A percentile compares a stretch with the other conserved stretches of the same genome.
Conservation (phyloP, 768 basidiomycete species). For the Suillus lakei region DNA sequence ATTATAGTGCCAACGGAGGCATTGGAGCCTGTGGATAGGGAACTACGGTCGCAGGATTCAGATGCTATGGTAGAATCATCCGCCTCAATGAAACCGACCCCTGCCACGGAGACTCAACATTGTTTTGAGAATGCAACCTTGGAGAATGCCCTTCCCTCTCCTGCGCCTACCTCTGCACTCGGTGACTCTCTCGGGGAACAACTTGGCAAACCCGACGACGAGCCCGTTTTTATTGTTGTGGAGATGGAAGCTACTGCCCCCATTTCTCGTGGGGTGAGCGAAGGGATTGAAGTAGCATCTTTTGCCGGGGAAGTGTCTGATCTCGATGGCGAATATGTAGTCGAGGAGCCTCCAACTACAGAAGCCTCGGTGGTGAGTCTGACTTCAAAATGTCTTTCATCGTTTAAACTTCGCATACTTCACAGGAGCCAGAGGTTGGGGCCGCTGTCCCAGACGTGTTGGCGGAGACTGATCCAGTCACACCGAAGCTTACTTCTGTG, state of each 20-base stretch:
- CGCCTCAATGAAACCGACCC: neutral
- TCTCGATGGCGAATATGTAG: conserved; percentile 2
- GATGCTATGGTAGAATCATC: neutral
- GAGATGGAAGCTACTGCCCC: neutral
- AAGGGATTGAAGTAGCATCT: conserved; percentile 8
- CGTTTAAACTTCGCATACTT: neutral
- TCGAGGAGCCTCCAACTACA: conserved; percentile 5
- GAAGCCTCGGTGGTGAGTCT: conserved; percentile 7
- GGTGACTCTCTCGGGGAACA: neutral
- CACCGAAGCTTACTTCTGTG: neutral
- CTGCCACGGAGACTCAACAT: neutral
- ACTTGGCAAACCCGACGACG: too few relatives aligned
- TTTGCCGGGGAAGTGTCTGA: conserved; percentile 2
- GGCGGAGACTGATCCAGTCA: neutral
- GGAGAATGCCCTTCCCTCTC: neutral
- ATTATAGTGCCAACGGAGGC: neutral
- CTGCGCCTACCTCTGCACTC: neutral
- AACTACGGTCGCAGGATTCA: neutral
- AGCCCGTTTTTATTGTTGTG: neutral
- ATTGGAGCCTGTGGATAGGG: neutral
- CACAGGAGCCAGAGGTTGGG: neutral
- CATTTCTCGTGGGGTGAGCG: conserved; percentile 4
- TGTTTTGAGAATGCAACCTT: neutral
- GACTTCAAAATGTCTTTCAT: neutral
- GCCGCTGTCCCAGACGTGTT: too few relatives aligned